phyloP scores from a whole-genome alignment of 306 rosid species.

The Inga leiocalycina region DNA sequence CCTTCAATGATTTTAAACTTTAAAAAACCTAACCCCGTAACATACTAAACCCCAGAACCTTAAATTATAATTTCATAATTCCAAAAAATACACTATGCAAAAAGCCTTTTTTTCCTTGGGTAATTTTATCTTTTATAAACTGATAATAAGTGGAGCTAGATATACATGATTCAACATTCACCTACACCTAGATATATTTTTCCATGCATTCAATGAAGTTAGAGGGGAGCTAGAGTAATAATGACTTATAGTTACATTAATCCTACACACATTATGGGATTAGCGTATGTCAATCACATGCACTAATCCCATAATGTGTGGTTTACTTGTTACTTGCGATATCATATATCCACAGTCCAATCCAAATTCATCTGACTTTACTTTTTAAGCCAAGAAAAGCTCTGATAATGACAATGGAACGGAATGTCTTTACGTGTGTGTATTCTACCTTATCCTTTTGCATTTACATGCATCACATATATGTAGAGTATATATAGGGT shows the following conservation, averaged over 20 bases:
- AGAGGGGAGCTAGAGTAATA: background rate
- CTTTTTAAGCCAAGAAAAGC: slow-evolving; percentile 33
- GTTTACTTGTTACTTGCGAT: slow-evolving; percentile 35
- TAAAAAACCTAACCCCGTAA: background rate
- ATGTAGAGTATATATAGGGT: background rate
- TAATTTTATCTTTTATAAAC: background rate
- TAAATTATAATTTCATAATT: too few relatives aligned
- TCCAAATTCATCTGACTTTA: slow-evolving; percentile 29
- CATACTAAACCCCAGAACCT: background rate
- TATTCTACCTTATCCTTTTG: slow-evolving; percentile 30
- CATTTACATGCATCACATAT: slow-evolving; percentile 27
- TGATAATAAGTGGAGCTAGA: too few relatives aligned
- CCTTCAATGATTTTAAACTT: background rate
- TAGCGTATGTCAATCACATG: background rate
- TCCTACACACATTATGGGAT: background rate
- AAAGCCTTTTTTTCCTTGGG: background rate
- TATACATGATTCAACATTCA: background rate
- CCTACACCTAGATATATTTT: too few relatives aligned
- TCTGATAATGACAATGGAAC: slow-evolving; percentile 47
- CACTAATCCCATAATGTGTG: slow-evolving; percentile 30
- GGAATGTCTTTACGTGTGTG: slow-evolving; percentile 32
- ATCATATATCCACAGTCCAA: slow-evolving; percentile 22
- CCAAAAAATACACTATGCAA: background rate
- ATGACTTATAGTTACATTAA: background rate
- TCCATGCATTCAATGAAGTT: too few relatives aligned